Percentiles rank a stretch among this genome's conserved stretches.
phyloP scores from a whole-genome alignment of 2,329 filamentous ascomycete species.

The Alternaria triticina region DNA sequence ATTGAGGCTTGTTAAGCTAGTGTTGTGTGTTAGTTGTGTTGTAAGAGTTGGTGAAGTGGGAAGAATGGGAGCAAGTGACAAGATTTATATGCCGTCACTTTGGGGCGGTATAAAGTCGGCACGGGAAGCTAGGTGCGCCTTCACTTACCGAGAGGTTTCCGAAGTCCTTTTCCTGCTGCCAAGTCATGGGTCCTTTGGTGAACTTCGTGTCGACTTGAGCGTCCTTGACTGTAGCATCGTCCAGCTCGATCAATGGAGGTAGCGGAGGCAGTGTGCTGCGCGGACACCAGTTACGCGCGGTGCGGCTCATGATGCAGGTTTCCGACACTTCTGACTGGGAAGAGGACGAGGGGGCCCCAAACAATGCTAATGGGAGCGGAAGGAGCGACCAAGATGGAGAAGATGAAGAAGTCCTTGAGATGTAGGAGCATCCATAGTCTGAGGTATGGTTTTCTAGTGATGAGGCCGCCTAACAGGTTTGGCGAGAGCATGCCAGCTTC shows the following conservation, averaged over 20 bases:
- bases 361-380: background rate
- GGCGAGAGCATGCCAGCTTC: background rate
- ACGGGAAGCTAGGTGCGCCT: background rate
- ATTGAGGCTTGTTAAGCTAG: conserved; percentile 6
- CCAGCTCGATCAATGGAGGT: background rate
- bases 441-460: background rate
- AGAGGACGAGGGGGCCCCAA: background rate
- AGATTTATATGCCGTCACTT: background rate
- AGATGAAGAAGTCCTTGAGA: background rate
- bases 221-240: background rate
- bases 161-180: conserved; percentile 28
- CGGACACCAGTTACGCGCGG: background rate
- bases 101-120: background rate
- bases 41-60: background rate
- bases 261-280: conserved; percentile 1
- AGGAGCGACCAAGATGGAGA: background rate
- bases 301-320: conserved; percentile 7
- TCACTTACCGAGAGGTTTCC: conserved; percentile 19
- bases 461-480: background rate
- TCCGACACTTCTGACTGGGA: background rate
- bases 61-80: background rate
- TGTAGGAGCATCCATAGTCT: background rate
- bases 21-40: conserved; percentile 13
- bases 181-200: conserved; percentile 16
- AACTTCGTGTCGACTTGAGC: background rate